Evolutionary conservation across 2,329 filamentous ascomycete genomes (phyloP).

Genomic region (Botryotinia narcissicola): DNA sequence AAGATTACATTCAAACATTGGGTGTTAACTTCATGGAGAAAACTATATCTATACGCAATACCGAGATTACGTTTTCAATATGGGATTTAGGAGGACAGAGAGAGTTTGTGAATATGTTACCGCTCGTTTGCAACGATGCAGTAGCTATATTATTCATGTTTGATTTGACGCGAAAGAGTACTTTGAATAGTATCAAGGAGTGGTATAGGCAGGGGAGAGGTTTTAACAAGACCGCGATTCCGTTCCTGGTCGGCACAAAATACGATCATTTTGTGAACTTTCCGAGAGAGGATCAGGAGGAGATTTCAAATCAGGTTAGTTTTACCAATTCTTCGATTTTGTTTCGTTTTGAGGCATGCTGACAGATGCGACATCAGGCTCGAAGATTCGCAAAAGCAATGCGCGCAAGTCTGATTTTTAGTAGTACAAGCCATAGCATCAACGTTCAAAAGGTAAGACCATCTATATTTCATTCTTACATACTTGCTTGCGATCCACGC

Average conservation of each 20-base stretch:
- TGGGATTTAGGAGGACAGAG: slow-evolving; percentile 98
- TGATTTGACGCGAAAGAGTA: slow-evolving; percentile 95
- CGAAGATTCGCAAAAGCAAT: slow-evolving; percentile 97
- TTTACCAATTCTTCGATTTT: neutral
- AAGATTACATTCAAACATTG: slow-evolving; percentile 98
- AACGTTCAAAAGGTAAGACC: slow-evolving; percentile 90
- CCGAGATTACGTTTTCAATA: slow-evolving; percentile 98
- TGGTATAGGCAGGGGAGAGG: slow-evolving; percentile 97
- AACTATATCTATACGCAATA: slow-evolving; percentile 98
- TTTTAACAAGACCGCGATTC: slow-evolving; percentile 99
- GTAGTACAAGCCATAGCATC: slow-evolving; percentile 98
- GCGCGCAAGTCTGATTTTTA: slow-evolving; percentile 96
- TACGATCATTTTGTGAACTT: slow-evolving; percentile 99
- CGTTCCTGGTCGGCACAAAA: slow-evolving; percentile 94
- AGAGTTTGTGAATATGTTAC: slow-evolving; percentile 99
- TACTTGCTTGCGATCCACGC: neutral
- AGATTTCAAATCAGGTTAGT: slow-evolving; percentile 89
- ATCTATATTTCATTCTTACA: neutral
- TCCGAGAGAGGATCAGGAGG: slow-evolving; percentile 93
- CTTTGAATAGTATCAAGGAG: slow-evolving; percentile 98
- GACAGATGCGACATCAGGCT: slow-evolving; percentile 55
- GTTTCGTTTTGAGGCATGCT: slow-evolving; percentile 5
- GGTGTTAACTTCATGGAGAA: slow-evolving; percentile 99
- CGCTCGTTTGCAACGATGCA: slow-evolving; percentile 97
- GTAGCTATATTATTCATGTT: slow-evolving; percentile 99